Evolutionary conservation across 2,329 filamentous ascomycete species (phyloP), one percentile per base, ranked within the genome.

Genomic region (Colletotrichum horii): DNA sequence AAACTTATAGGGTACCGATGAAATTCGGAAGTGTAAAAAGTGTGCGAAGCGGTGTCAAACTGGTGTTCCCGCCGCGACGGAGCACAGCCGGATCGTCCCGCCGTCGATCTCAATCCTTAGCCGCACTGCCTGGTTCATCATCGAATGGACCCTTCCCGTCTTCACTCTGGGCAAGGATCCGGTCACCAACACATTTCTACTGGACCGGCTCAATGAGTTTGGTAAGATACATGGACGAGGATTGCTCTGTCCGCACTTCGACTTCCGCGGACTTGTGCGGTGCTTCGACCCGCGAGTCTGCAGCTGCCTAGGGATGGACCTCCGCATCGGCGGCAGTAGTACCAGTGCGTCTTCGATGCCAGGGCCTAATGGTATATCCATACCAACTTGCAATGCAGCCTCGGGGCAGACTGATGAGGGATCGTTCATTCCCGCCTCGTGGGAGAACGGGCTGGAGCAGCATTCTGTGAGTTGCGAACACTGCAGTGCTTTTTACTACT

Each of bases 311-410:
- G 38, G 38, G 16, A 6, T 6, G 38, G 38, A 43, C 19, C 1
- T 43, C n/a, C 38, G 38, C 8, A 5, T 43, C 8, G 16, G 38
- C 4, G 38, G 16, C 4, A n/a, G 38, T 5, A 19, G 38, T n/a
- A 3, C 1, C 7, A 43, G 8, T 16, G 38, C 38, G 8, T 43
- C 38, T 43, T 43, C 38, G 19, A 43, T 4, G 38, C 38, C 36
- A 38, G 36, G 15, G 9, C 2, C 8, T 19, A 4, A 0, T 9
- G 16, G 36, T 16, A 4, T 1, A 38, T 4, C 36, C 0, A 19
- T 8, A 38, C 15, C 36, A 3, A 38, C 36, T 0, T 38, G 36
- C 7, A 38, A 32, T 9, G 3, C 28, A 28, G 28, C 28, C 28
- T 28, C 28, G 28, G 28, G 5, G 28, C 28, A 28, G 28, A 28